These are phyloP conservation scores for Polygonum maritimum DNA, from an alignment of 148 eudicot genomes.

Conservation along the genomic window DNA sequence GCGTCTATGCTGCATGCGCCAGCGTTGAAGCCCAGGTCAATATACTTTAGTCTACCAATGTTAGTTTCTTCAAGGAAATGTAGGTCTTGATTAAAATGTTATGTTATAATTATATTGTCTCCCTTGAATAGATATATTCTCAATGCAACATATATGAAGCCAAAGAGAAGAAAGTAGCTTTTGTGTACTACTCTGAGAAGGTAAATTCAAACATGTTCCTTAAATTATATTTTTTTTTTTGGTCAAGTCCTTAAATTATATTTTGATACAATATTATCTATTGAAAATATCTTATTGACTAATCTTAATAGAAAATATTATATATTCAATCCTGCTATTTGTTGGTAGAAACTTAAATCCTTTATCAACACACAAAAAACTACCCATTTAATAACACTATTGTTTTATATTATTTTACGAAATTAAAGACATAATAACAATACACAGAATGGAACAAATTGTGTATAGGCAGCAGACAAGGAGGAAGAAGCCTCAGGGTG, in stretches of 20 bases:
- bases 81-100: too few species aligned
- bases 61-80: background rate
- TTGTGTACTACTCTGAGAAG: constrained; percentile 72
- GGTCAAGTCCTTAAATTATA: too few species aligned
- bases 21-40: constrained; percentile 91
- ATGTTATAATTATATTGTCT: background rate
- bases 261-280: too few species aligned
- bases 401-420: too few species aligned
- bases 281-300: too few species aligned
- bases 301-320: too few species aligned
- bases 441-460: too few species aligned
- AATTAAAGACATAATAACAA: background rate
- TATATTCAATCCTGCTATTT: too few species aligned
- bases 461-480: constrained; percentile 46
- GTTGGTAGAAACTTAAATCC: too few species aligned
- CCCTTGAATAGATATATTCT: constrained; percentile 48
- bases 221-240: too few species aligned
- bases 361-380: too few species aligned
- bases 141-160: constrained; percentile 93
- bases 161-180: constrained; percentile 65
- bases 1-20: constrained; percentile 83
- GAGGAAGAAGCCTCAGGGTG: constrained; percentile 35
- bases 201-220: constrained; percentile 19
- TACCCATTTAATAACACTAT: too few species aligned
- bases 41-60: background rate